Evolutionary conservation across 2,329 filamentous ascomycete genomes (phyloP).

Genomic region (Phialemonium atrogriseum): DNA sequence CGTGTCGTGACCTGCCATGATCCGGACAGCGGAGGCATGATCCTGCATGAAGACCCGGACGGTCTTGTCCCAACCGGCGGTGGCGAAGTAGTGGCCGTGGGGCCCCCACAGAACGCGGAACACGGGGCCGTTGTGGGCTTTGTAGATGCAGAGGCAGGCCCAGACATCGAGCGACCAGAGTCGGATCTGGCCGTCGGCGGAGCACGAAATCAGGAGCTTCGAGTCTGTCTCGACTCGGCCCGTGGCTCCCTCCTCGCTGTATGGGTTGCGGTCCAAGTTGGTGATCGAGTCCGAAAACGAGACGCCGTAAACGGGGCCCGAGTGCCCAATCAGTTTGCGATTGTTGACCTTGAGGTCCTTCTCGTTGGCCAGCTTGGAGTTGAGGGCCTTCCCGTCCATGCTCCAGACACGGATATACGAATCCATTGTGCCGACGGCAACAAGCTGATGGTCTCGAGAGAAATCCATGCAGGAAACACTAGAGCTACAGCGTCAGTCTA

Average conservation of each 20-base stretch:
- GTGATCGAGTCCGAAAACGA: slow-evolving; percentile 74
- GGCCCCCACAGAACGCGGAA: slow-evolving; percentile 87
- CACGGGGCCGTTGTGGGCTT: slow-evolving; percentile 82
- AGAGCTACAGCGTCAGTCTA: no score
- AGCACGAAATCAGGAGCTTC: slow-evolving; percentile 77
- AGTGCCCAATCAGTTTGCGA: slow-evolving; percentile 78
- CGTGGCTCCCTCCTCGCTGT: slow-evolving; percentile 36
- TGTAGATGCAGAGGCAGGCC: slow-evolving; percentile 90
- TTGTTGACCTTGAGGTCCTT: slow-evolving; percentile 53
- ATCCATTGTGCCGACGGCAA: slow-evolving; percentile 83
- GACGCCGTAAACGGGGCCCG: slow-evolving; percentile 80
- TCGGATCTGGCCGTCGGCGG: slow-evolving; percentile 78
- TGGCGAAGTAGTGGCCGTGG: slow-evolving; percentile 90
- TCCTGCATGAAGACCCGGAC: slow-evolving; percentile 89
- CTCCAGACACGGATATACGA: slow-evolving; percentile 96
- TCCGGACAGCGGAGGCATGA: slow-evolving; percentile 77
- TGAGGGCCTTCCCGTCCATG: slow-evolving; percentile 74
- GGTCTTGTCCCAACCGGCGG: slow-evolving; percentile 80
- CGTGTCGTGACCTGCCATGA: slow-evolving; percentile 88
- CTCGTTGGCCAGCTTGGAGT: slow-evolving; percentile 52
- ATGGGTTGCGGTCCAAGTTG: slow-evolving; percentile 37
- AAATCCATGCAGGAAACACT: slow-evolving; percentile 93
- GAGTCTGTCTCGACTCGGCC: slow-evolving; percentile 42
- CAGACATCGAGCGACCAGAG: slow-evolving; percentile 91
- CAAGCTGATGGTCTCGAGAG: slow-evolving; percentile 79